Conservation (phyloP, 1,284 basidiomycete genomes). For the Sanguinoderma infundibulare region DNA sequence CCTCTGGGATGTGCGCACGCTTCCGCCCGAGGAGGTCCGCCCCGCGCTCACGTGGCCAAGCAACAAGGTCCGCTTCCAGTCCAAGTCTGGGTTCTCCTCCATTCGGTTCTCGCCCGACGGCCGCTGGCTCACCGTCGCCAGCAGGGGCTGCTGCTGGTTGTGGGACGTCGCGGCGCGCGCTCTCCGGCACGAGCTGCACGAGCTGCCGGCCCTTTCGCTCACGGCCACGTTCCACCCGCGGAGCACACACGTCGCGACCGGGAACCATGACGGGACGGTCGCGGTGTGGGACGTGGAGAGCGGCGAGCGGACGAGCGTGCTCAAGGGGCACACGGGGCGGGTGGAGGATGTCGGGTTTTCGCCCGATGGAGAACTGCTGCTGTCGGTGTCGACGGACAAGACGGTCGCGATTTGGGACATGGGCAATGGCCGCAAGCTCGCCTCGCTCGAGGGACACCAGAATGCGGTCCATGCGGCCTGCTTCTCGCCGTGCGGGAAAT, state of each 20-base stretch:
- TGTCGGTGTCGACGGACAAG: slow-evolving; percentile 21
- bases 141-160: background rate
- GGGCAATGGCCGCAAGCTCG: slow-evolving; percentile 15
- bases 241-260: slow-evolving; percentile 25
- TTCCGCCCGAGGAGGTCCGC: slow-evolving; percentile 5
- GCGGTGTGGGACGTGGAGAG: slow-evolving; percentile 23
- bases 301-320: slow-evolving; percentile 19
- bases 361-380: slow-evolving; percentile 15
- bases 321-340: slow-evolving; percentile 17
- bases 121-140: background rate
- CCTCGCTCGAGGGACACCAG: slow-evolving; percentile 21
- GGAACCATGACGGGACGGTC: slow-evolving; percentile 24
- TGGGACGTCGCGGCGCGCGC: background rate
- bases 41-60: slow-evolving; percentile 17
- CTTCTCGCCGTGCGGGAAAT: slow-evolving; percentile 27
- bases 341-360: slow-evolving; percentile 23
- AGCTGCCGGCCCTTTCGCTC: too few relatives aligned
- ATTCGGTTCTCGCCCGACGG: background rate
- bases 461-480: slow-evolving; percentile 23
- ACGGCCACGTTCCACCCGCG: slow-evolving; percentile 30
- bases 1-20: slow-evolving; percentile 22
- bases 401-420: slow-evolving; percentile 20
- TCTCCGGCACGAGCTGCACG: background rate
- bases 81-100: too few relatives aligned
- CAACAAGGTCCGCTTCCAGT: too few relatives aligned